Evolutionary conservation across 164 flowering plant genomes (phyloP).

Genomic region (Macadamia integrifolia): DNA sequence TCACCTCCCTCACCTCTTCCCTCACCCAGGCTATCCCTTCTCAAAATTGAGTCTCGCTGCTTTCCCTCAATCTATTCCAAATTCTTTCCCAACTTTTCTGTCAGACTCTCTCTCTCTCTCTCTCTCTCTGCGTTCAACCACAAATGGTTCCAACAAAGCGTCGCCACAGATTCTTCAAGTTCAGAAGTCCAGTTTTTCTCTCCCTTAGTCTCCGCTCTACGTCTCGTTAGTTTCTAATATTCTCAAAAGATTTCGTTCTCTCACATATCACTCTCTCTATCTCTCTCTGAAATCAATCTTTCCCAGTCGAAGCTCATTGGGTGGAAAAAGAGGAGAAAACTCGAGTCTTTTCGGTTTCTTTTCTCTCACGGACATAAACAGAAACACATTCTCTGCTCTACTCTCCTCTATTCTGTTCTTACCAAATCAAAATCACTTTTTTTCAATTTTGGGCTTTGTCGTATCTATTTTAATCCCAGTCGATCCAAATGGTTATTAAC

Average conservation of each 20-base stretch:
- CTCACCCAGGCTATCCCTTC: too few species aligned
- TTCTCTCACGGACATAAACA: too few species aligned
- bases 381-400: not conserved
- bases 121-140: slow-evolving; percentile 14
- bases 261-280: not conserved
- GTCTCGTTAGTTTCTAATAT: not conserved
- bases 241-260: not conserved
- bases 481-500: slow-evolving; percentile 33
- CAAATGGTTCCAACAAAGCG: slow-evolving; percentile 47
- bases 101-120: not conserved
- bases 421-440: not conserved
- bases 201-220: not conserved
- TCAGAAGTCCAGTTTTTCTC: slow-evolving; percentile 27
- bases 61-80: too few species aligned
- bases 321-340: not conserved
- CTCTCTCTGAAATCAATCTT: not conserved
- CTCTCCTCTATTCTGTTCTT: not conserved
- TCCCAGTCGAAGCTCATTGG: not conserved
- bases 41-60: too few species aligned
- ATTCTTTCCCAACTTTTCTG: too few species aligned
- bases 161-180: slow-evolving; percentile 71
- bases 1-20: too few species aligned
- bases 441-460: not conserved
- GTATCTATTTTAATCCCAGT: not conserved
- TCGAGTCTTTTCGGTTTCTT: not conserved